phyloP scores from a whole-genome alignment of 208 protist genomes.

The Angomonas desouzai region DNA sequence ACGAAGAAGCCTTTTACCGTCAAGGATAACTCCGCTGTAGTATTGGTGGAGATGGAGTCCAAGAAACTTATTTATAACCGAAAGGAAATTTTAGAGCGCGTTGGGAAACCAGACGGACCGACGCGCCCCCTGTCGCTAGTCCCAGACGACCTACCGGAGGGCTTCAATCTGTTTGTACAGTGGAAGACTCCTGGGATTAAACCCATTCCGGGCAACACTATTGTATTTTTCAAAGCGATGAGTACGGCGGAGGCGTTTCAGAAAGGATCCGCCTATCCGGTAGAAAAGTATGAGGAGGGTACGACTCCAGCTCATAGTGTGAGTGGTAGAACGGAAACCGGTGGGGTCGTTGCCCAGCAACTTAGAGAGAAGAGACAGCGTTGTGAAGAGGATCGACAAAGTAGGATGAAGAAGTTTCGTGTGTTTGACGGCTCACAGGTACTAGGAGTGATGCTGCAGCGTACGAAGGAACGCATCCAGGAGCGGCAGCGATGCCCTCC shows the following conservation, averaged over 20 bases:
- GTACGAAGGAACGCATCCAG: not conserved
- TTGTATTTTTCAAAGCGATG: slow-evolving; percentile 42
- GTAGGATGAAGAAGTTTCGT: not conserved
- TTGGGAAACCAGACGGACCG: not conserved
- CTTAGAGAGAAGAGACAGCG: slow-evolving; percentile 1
- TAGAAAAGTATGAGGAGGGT: not conserved
- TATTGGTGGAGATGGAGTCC: slow-evolving; percentile 33
- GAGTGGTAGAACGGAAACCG: not conserved
- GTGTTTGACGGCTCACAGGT: not conserved
- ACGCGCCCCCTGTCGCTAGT: slow-evolving; percentile 14
- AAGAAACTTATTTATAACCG: slow-evolving; percentile 15
- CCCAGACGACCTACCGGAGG: slow-evolving; percentile 22
- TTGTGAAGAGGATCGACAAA: not conserved
- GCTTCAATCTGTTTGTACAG: slow-evolving; percentile 52
- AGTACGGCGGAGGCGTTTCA: slow-evolving; percentile 21
- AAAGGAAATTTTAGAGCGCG: not conserved
- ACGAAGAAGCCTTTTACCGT: slow-evolving; percentile 27
- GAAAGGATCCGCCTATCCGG: slow-evolving; percentile 28
- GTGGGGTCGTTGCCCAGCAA: too few species aligned
- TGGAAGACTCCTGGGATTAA: slow-evolving; percentile 37
- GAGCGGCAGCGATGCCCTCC: slow-evolving; percentile 30
- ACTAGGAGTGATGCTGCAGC: not conserved
- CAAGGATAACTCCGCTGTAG: slow-evolving; percentile 28
- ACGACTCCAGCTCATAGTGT: not conserved
- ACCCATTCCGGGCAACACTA: slow-evolving; percentile 21